phyloP scores from a whole-genome alignment of 2,329 filamentous ascomycete species.

The Sarocladium oryzae region DNA sequence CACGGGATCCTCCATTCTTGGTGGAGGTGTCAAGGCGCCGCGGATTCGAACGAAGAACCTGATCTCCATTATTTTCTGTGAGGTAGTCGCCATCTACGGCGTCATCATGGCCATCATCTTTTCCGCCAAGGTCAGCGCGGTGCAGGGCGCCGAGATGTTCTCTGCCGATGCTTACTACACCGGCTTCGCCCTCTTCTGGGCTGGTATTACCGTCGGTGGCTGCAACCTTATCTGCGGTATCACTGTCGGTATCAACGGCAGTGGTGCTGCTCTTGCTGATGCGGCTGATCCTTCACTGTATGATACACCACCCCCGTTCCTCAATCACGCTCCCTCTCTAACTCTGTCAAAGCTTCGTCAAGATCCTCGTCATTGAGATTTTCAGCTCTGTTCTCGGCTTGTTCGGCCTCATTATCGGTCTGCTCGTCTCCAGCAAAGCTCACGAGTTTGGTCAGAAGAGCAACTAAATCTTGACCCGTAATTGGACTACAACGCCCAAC shows the following conservation, averaged over 20 bases:
- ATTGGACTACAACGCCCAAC: constrained; percentile 11
- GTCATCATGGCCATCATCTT: constrained; percentile 99
- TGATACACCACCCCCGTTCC: constrained; percentile 24
- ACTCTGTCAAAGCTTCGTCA: constrained; percentile 68
- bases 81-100: constrained; percentile 99
- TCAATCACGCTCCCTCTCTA: constrained; percentile 2
- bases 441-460: constrained; percentile 54
- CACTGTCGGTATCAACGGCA: constrained; percentile 96
- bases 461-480: constrained; percentile 16
- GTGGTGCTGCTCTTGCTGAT: constrained; percentile 91
- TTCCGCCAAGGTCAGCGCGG: constrained; percentile 72
- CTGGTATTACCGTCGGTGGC: constrained; percentile 84
- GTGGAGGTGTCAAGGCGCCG: constrained; percentile 91
- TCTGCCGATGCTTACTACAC: constrained; percentile 83
- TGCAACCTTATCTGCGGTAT: constrained; percentile 97
- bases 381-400: constrained; percentile 96
- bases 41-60: constrained; percentile 99
- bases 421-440: constrained; percentile 82
- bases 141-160: constrained; percentile 59
- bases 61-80: constrained; percentile 99
- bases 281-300: constrained; percentile 87
- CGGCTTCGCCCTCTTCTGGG: constrained; percentile 93
- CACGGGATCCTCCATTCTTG: constrained; percentile 93
- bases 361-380: constrained; percentile 98
- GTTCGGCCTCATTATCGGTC: constrained; percentile 91